Evolutionary conservation across 2,329 filamentous ascomycete genomes (phyloP).

Genomic region (Cytospora paraplurivora): DNA sequence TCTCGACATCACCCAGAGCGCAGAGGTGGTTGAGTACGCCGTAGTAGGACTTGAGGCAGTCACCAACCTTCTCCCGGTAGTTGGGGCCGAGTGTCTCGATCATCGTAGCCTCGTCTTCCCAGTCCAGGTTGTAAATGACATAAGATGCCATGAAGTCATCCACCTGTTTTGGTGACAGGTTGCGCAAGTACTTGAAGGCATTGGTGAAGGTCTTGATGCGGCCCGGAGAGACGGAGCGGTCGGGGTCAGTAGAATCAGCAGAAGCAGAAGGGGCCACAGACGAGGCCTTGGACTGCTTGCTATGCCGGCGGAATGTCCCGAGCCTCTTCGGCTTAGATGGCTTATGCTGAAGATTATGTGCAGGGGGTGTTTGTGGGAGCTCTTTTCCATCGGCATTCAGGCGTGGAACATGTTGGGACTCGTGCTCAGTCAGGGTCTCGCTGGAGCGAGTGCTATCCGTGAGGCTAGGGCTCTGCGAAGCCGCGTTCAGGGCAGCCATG

Average conservation of each 20-base stretch:
- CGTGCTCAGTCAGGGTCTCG: slow-evolving; percentile 39
- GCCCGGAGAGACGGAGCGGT: slow-evolving; percentile 50
- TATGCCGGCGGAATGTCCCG: slow-evolving; percentile 16
- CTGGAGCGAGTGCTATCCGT: slow-evolving; percentile 41
- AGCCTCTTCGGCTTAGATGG: slow-evolving; percentile 8
- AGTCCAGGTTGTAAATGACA: slow-evolving; percentile 58
- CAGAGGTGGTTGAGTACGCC: slow-evolving; percentile 58
- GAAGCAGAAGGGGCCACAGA: slow-evolving; percentile 10
- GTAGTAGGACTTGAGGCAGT: slow-evolving; percentile 55
- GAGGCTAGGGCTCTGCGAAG: slow-evolving; percentile 18
- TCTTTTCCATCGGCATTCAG: neutral
- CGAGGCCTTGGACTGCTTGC: slow-evolving; percentile 13
- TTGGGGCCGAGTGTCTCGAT: slow-evolving; percentile 48
- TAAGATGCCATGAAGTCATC: slow-evolving; percentile 60
- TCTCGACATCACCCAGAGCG: slow-evolving; percentile 57
- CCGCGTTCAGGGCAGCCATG: slow-evolving; percentile 4
- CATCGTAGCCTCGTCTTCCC: slow-evolving; percentile 54
- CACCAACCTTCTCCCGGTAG: slow-evolving; percentile 53
- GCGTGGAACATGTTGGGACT: slow-evolving; percentile 28
- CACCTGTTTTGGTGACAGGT: slow-evolving; percentile 52
- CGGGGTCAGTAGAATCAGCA: slow-evolving; percentile 36
- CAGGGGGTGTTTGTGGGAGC: slow-evolving; percentile 18
- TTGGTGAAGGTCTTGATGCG: slow-evolving; percentile 52
- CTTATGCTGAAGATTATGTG: slow-evolving; percentile 13
- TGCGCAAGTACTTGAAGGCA: slow-evolving; percentile 52